Base-by-base conservation (phyloP, 768 basidiomycete genomes). In the Russula emetica region DNA sequence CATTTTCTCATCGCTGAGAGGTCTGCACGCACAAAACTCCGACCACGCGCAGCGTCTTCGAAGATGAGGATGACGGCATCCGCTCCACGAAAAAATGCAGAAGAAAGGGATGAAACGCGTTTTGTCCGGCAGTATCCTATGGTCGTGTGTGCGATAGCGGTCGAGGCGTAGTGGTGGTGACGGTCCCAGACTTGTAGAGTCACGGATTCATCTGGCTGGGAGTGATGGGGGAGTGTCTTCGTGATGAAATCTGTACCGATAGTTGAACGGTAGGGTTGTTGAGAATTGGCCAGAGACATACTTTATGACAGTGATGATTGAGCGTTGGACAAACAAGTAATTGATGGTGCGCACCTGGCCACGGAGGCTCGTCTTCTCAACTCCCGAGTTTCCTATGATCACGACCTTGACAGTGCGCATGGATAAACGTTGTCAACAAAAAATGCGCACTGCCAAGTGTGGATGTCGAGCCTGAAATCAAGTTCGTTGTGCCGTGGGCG, bases 201-300 rank as follows among this genome's bases (percentile, higher is more conserved):
- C 8, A 93, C 80, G 1, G 77, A 73, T 68, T 89, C 81, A 6
- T 77, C 81, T 14, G 80, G 77, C n/a, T 78, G 75, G 4, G 70
- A 78, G 51, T 85, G 82, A 70, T 90, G 83, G 85, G 82, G 13
- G n/a, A 93, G 69, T 0, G 82, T 83, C 72, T 92, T 92, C 0
- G 85, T 81, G 55, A 92, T 88, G 63, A 94, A 94, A 74, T 94
- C 92, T 22, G 88, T 85, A n/a, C 92, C 92, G 49, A 94, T 93
- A 3, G 92, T 94, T 1, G 92, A 87, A 55, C 89, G 79, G 73
- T 94, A 94, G 4, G 10, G 85, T 83, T 4, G 81, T 83, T 3
- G 87, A 85, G 74, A 93, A 94, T 14, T 81, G 82, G 30, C 85
- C 84, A 11, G 87, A 85, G 68, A n/a, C 85, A 71, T 88, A 94